Conservation (phyloP, 1,139 yeast species). For the Candida albicans region DNA sequence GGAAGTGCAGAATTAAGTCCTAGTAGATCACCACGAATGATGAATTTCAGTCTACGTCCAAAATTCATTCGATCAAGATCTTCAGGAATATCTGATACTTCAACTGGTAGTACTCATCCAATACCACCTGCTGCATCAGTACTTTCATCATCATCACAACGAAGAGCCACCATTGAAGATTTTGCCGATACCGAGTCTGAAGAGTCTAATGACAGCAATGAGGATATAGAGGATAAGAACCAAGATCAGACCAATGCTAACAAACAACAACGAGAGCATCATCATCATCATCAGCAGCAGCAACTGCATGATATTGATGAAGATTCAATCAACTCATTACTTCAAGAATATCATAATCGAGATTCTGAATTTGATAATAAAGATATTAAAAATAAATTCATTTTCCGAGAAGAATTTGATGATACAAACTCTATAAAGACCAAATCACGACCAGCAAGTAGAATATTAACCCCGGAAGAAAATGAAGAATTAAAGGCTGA, state of each 20-base stretch:
- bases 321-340: slow-evolving; percentile 35
- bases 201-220: slow-evolving; percentile 5
- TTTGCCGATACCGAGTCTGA: slow-evolving; percentile 43
- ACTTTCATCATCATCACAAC: neutral
- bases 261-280: too few relatives aligned
- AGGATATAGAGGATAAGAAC: slow-evolving; percentile 10
- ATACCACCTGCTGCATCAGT: slow-evolving; percentile 1
- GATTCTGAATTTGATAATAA: slow-evolving; percentile 8
- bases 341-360: slow-evolving; percentile 29
- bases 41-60: slow-evolving; percentile 20
- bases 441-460: slow-evolving; percentile 9
- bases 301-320: slow-evolving; percentile 19
- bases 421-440: slow-evolving; percentile 15
- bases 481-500: slow-evolving; percentile 9
- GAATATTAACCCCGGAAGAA: slow-evolving; percentile 5
- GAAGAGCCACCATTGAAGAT: slow-evolving; percentile 31
- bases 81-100: slow-evolving; percentile 15
- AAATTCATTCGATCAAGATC: slow-evolving; percentile 24
- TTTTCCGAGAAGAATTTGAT: slow-evolving; percentile 35
- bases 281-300: neutral
- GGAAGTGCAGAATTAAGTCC: slow-evolving; percentile 12
- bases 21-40: slow-evolving; percentile 13
- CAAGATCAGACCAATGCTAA: neutral
- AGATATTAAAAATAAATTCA: slow-evolving; percentile 14
- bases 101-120: slow-evolving; percentile 1